A percentile compares a stretch with the other conserved stretches of the same genome.
Evolutionary conservation across 352 stramenopile species (phyloP).

Genomic region (Phytophthora tentaculata): DNA sequence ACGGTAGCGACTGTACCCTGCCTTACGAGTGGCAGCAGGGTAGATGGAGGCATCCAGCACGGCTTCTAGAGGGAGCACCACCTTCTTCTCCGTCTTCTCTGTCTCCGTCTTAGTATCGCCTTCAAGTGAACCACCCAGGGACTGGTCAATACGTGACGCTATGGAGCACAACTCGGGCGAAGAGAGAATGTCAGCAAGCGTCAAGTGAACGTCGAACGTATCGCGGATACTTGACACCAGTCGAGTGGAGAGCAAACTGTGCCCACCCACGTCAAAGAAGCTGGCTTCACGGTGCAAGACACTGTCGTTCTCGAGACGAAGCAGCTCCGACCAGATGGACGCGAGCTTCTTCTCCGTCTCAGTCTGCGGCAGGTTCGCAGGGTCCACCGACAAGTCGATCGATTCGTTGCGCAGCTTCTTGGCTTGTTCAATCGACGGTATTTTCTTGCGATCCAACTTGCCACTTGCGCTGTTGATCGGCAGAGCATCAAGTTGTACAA

Average conservation of each 20-base stretch:
- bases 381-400: slow-evolving; percentile 67
- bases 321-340: slow-evolving; percentile 67
- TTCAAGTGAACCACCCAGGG: slow-evolving; percentile 16
- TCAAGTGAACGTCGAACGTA: slow-evolving; percentile 69
- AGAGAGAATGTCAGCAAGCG: slow-evolving; percentile 77
- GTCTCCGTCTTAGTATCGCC: background rate
- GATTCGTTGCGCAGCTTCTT: slow-evolving; percentile 74
- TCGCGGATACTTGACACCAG: slow-evolving; percentile 77
- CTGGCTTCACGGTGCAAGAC: slow-evolving; percentile 63
- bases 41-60: slow-evolving; percentile 76
- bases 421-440: slow-evolving; percentile 74
- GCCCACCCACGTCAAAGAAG: slow-evolving; percentile 86
- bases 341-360: slow-evolving; percentile 68
- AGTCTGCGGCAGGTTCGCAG: slow-evolving; percentile 54
- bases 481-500: slow-evolving; percentile 83
- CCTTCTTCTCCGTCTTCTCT: slow-evolving; percentile 38
- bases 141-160: slow-evolving; percentile 58
- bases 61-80: slow-evolving; percentile 72
- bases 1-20: slow-evolving; percentile 80
- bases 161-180: slow-evolving; percentile 64
- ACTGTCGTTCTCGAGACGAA: slow-evolving; percentile 63
- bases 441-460: slow-evolving; percentile 91
- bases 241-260: slow-evolving; percentile 78
- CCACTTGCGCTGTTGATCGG: slow-evolving; percentile 88
- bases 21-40: slow-evolving; percentile 70